Evolutionary conservation across 2,329 filamentous ascomycete genomes (phyloP).

Genomic region (Stagonosporopsis tanaceti): DNA sequence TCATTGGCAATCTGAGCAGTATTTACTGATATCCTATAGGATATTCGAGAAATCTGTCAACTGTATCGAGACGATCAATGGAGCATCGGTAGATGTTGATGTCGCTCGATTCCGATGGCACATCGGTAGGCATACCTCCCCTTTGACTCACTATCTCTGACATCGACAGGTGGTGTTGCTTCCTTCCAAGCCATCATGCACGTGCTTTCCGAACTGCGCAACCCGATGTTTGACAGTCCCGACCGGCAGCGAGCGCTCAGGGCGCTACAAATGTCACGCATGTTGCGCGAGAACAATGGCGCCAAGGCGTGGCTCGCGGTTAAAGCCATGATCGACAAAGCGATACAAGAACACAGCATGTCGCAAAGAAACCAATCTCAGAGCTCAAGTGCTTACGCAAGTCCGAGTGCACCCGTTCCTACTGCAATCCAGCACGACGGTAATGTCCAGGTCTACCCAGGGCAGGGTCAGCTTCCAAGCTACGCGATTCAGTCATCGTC

Average conservation of each 20-base stretch:
- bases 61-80: slow-evolving; percentile 48
- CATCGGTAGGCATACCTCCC: slow-evolving; percentile 34
- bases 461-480: slow-evolving; percentile 25
- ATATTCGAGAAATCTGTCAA: slow-evolving; percentile 52
- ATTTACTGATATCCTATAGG: slow-evolving; percentile 25
- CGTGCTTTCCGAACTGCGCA: slow-evolving; percentile 50
- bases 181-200: slow-evolving; percentile 51
- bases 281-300: slow-evolving; percentile 44
- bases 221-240: slow-evolving; percentile 45
- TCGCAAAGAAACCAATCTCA: slow-evolving; percentile 27
- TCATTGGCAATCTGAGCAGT: not conserved
- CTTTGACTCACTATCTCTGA: slow-evolving; percentile 15
- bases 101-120: slow-evolving; percentile 51
- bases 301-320: slow-evolving; percentile 49
- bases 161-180: slow-evolving; percentile 37
- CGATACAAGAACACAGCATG: slow-evolving; percentile 35
- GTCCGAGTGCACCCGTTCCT: slow-evolving; percentile 18
- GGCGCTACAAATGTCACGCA: slow-evolving; percentile 43
- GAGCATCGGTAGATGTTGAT: slow-evolving; percentile 45
- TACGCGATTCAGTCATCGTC: slow-evolving; percentile 23
- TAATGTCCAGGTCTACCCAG: slow-evolving; percentile 27
- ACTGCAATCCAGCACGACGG: slow-evolving; percentile 19
- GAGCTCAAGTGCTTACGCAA: slow-evolving; percentile 27
- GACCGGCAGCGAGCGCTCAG: slow-evolving; percentile 47
- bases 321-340: slow-evolving; percentile 50